Evolutionary conservation across 169 alveolate genomes (phyloP).

Genomic region (Eimeria tenella): DNA sequence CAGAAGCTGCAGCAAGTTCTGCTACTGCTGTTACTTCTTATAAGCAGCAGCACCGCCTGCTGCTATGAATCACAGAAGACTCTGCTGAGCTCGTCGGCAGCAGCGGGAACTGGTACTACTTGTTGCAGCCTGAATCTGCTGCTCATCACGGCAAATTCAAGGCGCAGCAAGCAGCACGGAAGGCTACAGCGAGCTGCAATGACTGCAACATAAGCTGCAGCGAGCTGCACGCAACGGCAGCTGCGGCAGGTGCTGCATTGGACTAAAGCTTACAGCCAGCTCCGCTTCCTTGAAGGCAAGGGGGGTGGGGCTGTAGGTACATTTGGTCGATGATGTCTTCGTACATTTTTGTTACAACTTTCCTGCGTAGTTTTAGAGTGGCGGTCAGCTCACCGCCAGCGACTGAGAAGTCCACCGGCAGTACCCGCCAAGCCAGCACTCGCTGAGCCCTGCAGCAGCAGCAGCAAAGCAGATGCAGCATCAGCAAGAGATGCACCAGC

Average conservation of each 20-base stretch:
- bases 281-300: constrained; percentile 1
- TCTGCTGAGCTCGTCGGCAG: background rate
- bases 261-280: background rate
- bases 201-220: background rate
- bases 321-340: constrained; percentile 83
- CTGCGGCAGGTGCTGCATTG: background rate
- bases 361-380: constrained; percentile 88
- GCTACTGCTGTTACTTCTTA: background rate
- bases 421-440: constrained; percentile 83
- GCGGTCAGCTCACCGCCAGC: constrained; percentile 91
- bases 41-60: background rate
- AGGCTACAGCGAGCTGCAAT: background rate
- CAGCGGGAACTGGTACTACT: background rate
- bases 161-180: background rate
- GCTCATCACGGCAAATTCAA: background rate
- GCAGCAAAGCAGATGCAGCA: constrained; percentile 35
- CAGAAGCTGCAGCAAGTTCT: background rate
- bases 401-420: constrained; percentile 86
- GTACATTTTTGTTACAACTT: constrained; percentile 84
- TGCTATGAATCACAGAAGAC: background rate
- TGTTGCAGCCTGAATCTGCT: background rate
- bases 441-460: constrained; percentile 84
- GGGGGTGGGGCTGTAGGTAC: constrained; percentile 82
- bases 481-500: background rate
- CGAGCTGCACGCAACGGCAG: background rate